Percentiles rank a stretch among this genome's conserved stretches.
Evolutionary conservation across 1,284 basidiomycete genomes (phyloP).

Genomic region (Boletellus dicymbophilus): DNA sequence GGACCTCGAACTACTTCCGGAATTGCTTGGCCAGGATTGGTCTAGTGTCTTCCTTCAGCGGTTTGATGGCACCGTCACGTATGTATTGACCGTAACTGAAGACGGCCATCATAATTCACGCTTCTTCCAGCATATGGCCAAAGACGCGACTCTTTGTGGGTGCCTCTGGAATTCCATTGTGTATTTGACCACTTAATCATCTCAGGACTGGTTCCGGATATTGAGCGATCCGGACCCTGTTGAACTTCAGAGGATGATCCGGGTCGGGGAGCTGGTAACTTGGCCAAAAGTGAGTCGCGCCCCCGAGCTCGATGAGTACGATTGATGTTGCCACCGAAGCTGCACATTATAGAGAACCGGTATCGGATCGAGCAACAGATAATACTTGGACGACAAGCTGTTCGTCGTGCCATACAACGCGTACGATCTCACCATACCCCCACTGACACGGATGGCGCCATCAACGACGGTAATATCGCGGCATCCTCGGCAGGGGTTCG

Average conservation of each 20-base stretch:
- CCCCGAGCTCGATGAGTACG: background rate
- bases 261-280: conserved; percentile 86
- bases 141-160: conserved; percentile 73
- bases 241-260: conserved; percentile 83
- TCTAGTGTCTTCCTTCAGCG: conserved; percentile 91
- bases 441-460: conserved; percentile 28
- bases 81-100: conserved; percentile 31
- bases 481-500: conserved; percentile 10
- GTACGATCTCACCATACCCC: conserved; percentile 25
- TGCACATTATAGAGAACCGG: conserved; percentile 92
- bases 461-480: conserved; percentile 20
- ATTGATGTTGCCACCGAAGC: conserved; percentile 41
- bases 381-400: conserved; percentile 73
- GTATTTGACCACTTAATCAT: conserved; percentile 6
- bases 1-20: conserved; percentile 89
- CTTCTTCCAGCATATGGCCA: conserved; percentile 76
- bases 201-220: conserved; percentile 81
- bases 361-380: conserved; percentile 82
- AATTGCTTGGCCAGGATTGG: conserved; percentile 92
- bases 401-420: conserved; percentile 54
- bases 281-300: conserved; percentile 80
- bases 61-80: conserved; percentile 85
- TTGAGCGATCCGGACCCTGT: conserved; percentile 82
- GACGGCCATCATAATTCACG: conserved; percentile 30
- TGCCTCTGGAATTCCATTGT: conserved; percentile 8